Evolutionary conservation across 495 filamentous ascomycete genomes (phyloP).

Genomic region (Staphylotrichum tortipilum): DNA sequence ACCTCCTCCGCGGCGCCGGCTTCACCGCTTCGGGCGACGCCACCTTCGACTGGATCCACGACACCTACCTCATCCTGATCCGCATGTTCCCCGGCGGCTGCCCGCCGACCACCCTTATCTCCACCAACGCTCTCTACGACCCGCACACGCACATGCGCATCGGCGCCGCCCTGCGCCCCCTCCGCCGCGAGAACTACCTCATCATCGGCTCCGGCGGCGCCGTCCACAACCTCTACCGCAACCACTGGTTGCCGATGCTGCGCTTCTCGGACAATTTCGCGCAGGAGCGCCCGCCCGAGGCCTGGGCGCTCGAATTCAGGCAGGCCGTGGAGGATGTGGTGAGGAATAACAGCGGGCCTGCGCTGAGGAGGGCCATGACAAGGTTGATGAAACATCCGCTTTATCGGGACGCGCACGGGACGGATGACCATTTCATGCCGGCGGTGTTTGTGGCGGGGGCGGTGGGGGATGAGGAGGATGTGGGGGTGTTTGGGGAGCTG

Average conservation of each 20-base stretch:
- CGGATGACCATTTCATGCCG: slow-evolving; percentile 57
- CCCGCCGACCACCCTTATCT: slow-evolving; percentile 51
- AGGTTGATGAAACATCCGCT: slow-evolving; percentile 53
- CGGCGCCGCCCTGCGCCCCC: slow-evolving; percentile 41
- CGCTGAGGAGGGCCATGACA: slow-evolving; percentile 41
- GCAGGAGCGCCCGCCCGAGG: slow-evolving; percentile 45
- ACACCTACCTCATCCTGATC: slow-evolving; percentile 54
- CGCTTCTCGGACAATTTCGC: slow-evolving; percentile 53
- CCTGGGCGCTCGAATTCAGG: slow-evolving; percentile 50
- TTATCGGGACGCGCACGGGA: slow-evolving; percentile 53
- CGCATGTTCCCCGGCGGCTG: slow-evolving; percentile 52
- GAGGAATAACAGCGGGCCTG: slow-evolving; percentile 29
- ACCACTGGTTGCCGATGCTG: slow-evolving; percentile 53
- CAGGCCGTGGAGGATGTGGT: slow-evolving; percentile 40
- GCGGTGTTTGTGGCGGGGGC: slow-evolving; percentile 45
- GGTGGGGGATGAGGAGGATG: slow-evolving; percentile 35
- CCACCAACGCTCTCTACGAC: slow-evolving; percentile 51
- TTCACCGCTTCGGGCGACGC: slow-evolving; percentile 32
- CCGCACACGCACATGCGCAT: slow-evolving; percentile 53
- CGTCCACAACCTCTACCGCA: slow-evolving; percentile 57
- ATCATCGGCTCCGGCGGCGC: slow-evolving; percentile 54
- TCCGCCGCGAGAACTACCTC: slow-evolving; percentile 41
- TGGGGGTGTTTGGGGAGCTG: slow-evolving; percentile 31
- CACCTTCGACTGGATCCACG: slow-evolving; percentile 45
- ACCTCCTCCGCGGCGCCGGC: background rate